phyloP scores from a whole-genome alignment of 805 yeast species.

The Kazachstania kunashirensis region DNA sequence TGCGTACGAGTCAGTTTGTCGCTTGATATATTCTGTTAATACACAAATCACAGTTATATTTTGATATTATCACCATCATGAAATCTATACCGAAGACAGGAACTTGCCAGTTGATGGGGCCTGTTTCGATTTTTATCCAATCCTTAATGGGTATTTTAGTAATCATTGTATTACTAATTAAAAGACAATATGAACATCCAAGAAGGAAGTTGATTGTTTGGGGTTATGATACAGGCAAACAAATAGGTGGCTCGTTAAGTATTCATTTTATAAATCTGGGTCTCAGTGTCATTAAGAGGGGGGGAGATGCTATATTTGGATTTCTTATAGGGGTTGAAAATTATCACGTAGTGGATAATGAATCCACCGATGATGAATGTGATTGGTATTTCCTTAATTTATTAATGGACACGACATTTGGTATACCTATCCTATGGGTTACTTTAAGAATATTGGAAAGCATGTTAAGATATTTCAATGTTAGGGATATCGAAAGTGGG shows the following conservation, averaged over 20 bases:
- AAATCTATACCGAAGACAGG: slow-evolving; percentile 6
- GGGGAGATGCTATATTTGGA: slow-evolving; percentile 14
- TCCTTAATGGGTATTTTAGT: slow-evolving; percentile 67
- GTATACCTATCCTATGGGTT: slow-evolving; percentile 71
- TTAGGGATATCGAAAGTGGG: slow-evolving; percentile 41
- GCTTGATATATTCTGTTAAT: no score
- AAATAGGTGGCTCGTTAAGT: slow-evolving; percentile 76
- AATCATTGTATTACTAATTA: slow-evolving; percentile 59
- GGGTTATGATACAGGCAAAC: slow-evolving; percentile 85
- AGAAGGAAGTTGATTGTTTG: slow-evolving; percentile 83
- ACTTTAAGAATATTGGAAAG: slow-evolving; percentile 44
- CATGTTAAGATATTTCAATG: slow-evolving; percentile 23
- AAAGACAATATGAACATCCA: slow-evolving; percentile 73
- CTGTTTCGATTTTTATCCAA: slow-evolving; percentile 77
- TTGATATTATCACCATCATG: not conserved
- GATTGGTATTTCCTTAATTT: slow-evolving; percentile 90
- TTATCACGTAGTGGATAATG: slow-evolving; percentile 22
- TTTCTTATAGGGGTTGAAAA: not conserved
- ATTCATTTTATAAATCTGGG: slow-evolving; percentile 71
- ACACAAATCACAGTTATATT: no score
- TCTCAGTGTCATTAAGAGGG: slow-evolving; percentile 49
- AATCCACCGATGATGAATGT: slow-evolving; percentile 62
- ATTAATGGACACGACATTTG: slow-evolving; percentile 85
- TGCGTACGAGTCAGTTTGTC: no score
- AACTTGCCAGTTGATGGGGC: slow-evolving; percentile 64